Conservation (phyloP, 495 filamentous ascomycete species). For the Neurospora cerealis region DNA sequence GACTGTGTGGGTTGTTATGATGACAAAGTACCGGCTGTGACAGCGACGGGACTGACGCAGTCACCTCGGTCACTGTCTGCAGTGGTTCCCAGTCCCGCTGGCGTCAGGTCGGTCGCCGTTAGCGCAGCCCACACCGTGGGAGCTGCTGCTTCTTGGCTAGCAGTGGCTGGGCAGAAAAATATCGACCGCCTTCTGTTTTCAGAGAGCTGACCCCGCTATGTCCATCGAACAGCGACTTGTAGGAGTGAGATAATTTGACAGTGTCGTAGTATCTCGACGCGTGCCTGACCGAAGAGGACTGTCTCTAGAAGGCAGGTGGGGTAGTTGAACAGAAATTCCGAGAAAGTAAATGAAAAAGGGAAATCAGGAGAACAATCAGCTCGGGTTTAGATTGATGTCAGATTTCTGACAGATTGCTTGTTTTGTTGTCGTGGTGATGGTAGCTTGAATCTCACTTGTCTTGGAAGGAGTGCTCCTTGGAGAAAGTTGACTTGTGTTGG, state of each 20-base stretch:
- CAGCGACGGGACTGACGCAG: neutral
- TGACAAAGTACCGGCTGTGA: neutral
- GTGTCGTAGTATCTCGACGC: neutral
- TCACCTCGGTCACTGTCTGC: neutral
- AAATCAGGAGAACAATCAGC: neutral
- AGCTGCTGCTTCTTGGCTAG: constrained; percentile 2
- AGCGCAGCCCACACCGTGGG: neutral
- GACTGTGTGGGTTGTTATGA: neutral
- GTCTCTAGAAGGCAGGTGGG: neutral
- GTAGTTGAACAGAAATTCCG: neutral
- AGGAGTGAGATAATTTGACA: constrained; percentile 8
- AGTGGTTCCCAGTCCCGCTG: neutral
- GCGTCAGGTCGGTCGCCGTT: neutral
- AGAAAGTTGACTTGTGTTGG: neutral
- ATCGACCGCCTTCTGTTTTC: constrained; percentile 24
- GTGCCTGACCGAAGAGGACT: neutral
- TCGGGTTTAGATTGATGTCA: neutral
- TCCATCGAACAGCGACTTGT: neutral
- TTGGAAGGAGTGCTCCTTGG: neutral
- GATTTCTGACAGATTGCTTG: neutral
- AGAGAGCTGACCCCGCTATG: constrained; percentile 7
- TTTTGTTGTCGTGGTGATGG: neutral
- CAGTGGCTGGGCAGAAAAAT: constrained; percentile 4
- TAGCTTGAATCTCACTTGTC: neutral
- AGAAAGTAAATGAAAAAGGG: neutral